Percentiles rank a stretch among this genome's conserved stretches.
Evolutionary conservation across 129 eudicot species (phyloP).

Genomic region (Flaveria bidentis): DNA sequence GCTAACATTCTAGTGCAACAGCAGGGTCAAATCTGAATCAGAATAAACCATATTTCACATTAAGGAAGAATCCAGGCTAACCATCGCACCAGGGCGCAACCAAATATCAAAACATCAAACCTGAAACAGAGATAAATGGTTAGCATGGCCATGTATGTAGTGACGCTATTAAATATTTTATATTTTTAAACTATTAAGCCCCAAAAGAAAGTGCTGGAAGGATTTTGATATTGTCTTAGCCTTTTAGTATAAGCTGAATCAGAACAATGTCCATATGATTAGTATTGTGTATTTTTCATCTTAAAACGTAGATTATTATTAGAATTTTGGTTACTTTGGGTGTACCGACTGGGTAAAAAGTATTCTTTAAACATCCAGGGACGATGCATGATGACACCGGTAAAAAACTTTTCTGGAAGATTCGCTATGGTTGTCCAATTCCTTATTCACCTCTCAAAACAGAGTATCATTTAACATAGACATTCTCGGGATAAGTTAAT

Average conservation of each 20-base stretch:
- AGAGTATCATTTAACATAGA: too few species aligned
- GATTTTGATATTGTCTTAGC: not conserved
- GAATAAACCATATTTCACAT: not conserved
- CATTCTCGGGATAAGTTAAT: too few species aligned
- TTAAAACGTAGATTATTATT: not conserved
- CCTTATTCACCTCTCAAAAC: too few species aligned
- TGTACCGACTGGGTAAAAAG: too few species aligned
- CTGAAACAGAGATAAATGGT: slow-evolving; percentile 22
- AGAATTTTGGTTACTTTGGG: not conserved
- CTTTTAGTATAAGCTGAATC: not conserved
- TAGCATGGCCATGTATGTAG: not conserved
- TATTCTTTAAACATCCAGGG: too few species aligned
- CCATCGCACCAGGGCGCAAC: not conserved
- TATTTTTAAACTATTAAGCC: not conserved
- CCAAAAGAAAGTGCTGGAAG: not conserved
- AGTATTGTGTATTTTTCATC: too few species aligned
- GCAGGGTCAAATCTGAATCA: not conserved
- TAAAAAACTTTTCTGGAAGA: too few species aligned
- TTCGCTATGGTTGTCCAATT: too few species aligned
- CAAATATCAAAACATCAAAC: slow-evolving; percentile 12
- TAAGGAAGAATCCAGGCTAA: slow-evolving; percentile 14
- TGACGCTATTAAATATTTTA: too few species aligned
- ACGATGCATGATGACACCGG: too few species aligned
- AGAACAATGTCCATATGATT: not conserved
- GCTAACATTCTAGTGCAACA: slow-evolving; percentile 3